phyloP scores from a whole-genome alignment of 1,284 basidiomycete genomes.

The Hemileia vastatrix region DNA sequence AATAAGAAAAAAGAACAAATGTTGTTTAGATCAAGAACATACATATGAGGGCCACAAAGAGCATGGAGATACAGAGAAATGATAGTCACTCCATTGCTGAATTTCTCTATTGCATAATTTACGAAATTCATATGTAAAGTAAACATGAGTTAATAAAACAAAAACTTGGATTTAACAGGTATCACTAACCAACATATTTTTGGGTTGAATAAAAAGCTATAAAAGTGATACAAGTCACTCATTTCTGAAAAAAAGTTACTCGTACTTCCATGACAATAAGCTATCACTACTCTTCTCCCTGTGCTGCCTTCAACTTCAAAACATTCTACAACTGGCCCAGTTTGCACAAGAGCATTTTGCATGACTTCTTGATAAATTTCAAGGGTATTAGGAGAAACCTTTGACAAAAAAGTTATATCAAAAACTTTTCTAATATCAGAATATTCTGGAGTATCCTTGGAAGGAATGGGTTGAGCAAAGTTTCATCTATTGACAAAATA shows the following conservation, averaged over 20 bases:
- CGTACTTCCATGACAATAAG: constrained; percentile 84
- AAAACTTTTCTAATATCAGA: constrained; percentile 79
- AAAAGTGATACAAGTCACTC: constrained; percentile 96
- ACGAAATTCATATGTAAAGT: no score
- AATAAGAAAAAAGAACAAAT: no score
- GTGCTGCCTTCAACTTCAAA: constrained; percentile 81
- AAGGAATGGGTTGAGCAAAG: constrained; percentile 59
- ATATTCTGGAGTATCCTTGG: constrained; percentile 54
- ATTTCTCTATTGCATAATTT: no score
- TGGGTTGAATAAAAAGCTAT: constrained; percentile 81
- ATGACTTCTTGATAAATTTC: constrained; percentile 87
- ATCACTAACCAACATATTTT: constrained; percentile 74
- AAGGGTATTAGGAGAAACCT: constrained; percentile 78
- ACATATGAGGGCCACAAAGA: constrained; percentile 81
- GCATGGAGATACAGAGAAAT: constrained; percentile 90
- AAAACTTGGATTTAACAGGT: neutral
- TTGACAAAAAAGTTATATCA: constrained; percentile 82
- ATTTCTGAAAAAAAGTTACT: constrained; percentile 74
- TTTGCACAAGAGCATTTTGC: constrained; percentile 68
- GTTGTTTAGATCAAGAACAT: no score
- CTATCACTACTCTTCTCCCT: constrained; percentile 79
- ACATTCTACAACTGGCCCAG: no score
- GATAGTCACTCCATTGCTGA: constrained; percentile 91
- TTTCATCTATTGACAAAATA: constrained; percentile 89
- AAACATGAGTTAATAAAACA: neutral